These are phyloP conservation scores for Daldinia childiae DNA, from an alignment of 495 filamentous ascomycete species.

Conservation along the genomic window DNA sequence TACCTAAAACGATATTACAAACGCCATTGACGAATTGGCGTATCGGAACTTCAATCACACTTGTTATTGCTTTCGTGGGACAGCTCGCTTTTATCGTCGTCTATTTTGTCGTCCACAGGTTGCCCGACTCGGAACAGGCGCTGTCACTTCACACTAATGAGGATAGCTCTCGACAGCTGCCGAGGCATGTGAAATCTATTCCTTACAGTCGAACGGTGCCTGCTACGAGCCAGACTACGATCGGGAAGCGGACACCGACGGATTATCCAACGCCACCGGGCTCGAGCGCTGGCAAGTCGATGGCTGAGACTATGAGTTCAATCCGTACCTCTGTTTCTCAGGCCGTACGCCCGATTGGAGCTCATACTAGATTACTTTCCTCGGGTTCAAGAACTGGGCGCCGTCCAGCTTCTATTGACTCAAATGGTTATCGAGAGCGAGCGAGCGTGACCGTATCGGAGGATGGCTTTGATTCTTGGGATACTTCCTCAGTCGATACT, in stretches of 20 bases:
- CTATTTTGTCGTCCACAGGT: constrained; percentile 48
- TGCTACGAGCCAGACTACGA: constrained; percentile 23
- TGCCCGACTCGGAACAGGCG: constrained; percentile 36
- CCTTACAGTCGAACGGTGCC: constrained; percentile 56
- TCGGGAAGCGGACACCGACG: constrained; percentile 41
- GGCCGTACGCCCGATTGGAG: constrained; percentile 60
- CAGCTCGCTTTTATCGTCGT: constrained; percentile 55
- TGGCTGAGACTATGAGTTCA: constrained; percentile 61
- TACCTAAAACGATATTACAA: constrained; percentile 46
- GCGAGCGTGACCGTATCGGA: constrained; percentile 44
- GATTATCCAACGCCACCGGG: constrained; percentile 50
- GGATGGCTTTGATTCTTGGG: constrained; percentile 75
- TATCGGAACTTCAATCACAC: constrained; percentile 51
- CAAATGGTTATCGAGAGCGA: constrained; percentile 47
- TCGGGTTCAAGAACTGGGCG: constrained; percentile 37
- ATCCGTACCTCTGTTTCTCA: constrained; percentile 63
- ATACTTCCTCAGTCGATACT: constrained; percentile 69
- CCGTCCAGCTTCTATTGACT: constrained; percentile 51
- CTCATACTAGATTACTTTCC: constrained; percentile 58
- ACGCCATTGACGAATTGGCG: constrained; percentile 45
- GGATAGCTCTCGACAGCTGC: constrained; percentile 36
- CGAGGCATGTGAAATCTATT: constrained; percentile 55
- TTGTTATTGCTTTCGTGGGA: constrained; percentile 52
- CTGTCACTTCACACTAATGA: constrained; percentile 45
- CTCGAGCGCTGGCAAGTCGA: constrained; percentile 53